Evolutionary conservation across 164 flowering plant genomes (phyloP).

Genomic region (Macadamia tetraphylla): DNA sequence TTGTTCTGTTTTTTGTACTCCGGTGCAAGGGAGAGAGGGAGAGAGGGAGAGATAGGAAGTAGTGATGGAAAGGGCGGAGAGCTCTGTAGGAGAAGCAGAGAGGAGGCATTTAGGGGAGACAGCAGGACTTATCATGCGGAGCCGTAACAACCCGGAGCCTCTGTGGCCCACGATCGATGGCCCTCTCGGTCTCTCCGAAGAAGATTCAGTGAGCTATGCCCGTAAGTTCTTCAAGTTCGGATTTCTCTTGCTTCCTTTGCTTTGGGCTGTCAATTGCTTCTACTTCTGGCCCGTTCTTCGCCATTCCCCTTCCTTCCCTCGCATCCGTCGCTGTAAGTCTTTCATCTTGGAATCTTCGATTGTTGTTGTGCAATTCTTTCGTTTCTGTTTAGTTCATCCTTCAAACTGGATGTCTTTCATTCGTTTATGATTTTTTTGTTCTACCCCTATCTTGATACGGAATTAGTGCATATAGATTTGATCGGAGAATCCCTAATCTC

Average conservation of each 20-base stretch:
- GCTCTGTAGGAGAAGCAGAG: constrained; percentile 9
- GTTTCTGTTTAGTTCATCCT: neutral
- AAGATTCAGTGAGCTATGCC: constrained; percentile 60
- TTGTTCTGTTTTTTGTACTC: too few species aligned
- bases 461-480: too few species aligned
- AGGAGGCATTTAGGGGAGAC: constrained; percentile 7
- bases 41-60: neutral
- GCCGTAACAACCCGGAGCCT: constrained; percentile 14
- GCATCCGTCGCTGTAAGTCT: constrained; percentile 60
- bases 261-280: constrained; percentile 94
- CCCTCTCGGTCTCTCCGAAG: constrained; percentile 64
- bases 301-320: constrained; percentile 55
- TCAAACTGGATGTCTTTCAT: too few species aligned
- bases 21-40: too few species aligned
- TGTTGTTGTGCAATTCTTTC: neutral
- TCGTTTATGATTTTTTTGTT: too few species aligned
- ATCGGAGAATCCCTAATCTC: too few species aligned
- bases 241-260: constrained; percentile 66
- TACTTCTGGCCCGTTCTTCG: constrained; percentile 95
- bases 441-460: too few species aligned
- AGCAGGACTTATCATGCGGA: constrained; percentile 11
- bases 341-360: neutral
- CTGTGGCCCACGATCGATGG: constrained; percentile 91
- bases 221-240: constrained; percentile 76
- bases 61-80: constrained; percentile 7